Evolutionary conservation across 129 eudicot genomes (phyloP).

Genomic region (Ambrosia artemisiifolia): DNA sequence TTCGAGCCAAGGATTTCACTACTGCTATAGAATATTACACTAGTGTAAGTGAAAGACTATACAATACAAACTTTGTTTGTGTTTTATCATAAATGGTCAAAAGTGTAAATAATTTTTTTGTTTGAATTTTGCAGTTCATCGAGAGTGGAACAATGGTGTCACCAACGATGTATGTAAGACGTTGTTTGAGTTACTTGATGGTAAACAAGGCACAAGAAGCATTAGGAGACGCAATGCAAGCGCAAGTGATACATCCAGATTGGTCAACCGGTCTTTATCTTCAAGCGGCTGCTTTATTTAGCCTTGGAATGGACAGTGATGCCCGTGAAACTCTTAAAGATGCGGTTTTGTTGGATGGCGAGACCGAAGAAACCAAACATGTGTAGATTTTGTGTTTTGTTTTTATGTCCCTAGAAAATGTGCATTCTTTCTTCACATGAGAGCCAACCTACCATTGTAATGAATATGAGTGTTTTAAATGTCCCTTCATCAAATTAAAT

Average conservation of each 20-base stretch:
- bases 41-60: conserved; percentile 35
- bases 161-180: conserved; percentile 71
- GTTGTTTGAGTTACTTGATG: conserved; percentile 75
- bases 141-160: conserved; percentile 90
- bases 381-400: conserved; percentile 16
- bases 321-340: conserved; percentile 77
- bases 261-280: conserved; percentile 83
- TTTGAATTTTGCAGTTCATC: conserved; percentile 46
- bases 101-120: neutral
- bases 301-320: conserved; percentile 75
- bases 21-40: conserved; percentile 67
- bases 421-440: conserved; percentile 22
- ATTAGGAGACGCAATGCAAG: conserved; percentile 82
- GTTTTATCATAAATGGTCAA: neutral
- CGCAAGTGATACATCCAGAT: conserved; percentile 61
- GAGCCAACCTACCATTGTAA: conserved; percentile 20
- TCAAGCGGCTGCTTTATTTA: conserved; percentile 74
- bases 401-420: conserved; percentile 18
- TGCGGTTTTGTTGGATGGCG: conserved; percentile 28
- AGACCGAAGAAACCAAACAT: conserved; percentile 11
- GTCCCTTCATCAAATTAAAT: conserved; percentile 22
- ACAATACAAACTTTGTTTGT: neutral
- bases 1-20: conserved; percentile 68
- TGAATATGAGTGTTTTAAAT: conserved; percentile 22
- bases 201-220: conserved; percentile 75